Percentiles rank a stretch among this genome's conserved stretches.
Evolutionary conservation across 2,329 filamentous ascomycete species (phyloP).

Genomic region (Chaetomium sp.): DNA sequence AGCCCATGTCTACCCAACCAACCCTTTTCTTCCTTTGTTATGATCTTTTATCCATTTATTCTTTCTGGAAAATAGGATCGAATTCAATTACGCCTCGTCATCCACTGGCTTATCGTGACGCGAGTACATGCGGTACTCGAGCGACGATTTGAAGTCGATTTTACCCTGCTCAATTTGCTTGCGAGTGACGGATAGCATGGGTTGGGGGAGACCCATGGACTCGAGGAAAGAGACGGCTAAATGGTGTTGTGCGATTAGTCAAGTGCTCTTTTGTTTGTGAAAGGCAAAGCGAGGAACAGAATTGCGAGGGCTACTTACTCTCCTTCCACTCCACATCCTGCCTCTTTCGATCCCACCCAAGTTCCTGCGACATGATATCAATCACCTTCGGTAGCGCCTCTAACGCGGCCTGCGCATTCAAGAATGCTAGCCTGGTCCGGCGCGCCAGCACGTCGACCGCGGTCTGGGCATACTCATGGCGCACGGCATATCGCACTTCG

Average conservation of each 20-base stretch:
- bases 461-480: conserved; percentile 87
- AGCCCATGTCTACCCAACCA: background rate
- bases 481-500: conserved; percentile 80
- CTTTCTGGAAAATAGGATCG: background rate
- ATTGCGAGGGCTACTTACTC: conserved; percentile 37
- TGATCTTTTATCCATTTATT: too few relatives aligned
- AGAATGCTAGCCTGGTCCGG: conserved; percentile 76
- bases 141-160: conserved; percentile 49
- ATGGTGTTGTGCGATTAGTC: background rate
- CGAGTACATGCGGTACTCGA: conserved; percentile 58
- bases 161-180: conserved; percentile 56
- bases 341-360: conserved; percentile 67
- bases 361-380: conserved; percentile 80
- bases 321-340: conserved; percentile 79
- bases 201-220: conserved; percentile 59
- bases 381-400: conserved; percentile 81
- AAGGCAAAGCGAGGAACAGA: too few relatives aligned
- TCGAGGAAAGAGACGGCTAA: conserved; percentile 53
- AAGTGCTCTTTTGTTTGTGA: too few relatives aligned
- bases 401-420: conserved; percentile 85
- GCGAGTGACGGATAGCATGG: conserved; percentile 51
- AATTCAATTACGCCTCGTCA: conserved; percentile 21
- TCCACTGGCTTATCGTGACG: conserved; percentile 48
- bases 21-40: background rate
- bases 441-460: conserved; percentile 83